These are phyloP conservation scores for Aspergillus homomorphus DNA, from an alignment of 495 filamentous ascomycete genomes.

Conservation along the genomic window DNA sequence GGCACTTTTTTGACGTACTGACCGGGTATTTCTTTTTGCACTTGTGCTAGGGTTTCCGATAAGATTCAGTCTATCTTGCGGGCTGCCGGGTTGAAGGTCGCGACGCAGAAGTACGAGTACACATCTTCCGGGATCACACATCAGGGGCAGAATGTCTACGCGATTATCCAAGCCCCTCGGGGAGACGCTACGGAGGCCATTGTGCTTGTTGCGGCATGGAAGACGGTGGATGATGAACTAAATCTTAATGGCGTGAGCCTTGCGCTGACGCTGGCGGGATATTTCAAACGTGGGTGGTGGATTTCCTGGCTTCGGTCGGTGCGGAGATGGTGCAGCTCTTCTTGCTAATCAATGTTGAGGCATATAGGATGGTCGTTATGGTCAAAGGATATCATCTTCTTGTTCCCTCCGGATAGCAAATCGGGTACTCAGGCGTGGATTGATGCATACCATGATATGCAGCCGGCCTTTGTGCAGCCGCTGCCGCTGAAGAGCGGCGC, in stretches of 20 bases:
- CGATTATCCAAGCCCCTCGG: conserved; percentile 88
- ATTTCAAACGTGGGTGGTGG: conserved; percentile 71
- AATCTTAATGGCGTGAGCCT: conserved; percentile 87
- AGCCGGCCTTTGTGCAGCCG: conserved; percentile 65
- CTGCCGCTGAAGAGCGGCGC: conserved; percentile 88
- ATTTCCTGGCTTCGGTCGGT: neutral
- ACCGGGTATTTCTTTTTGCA: neutral
- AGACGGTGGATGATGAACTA: conserved; percentile 71
- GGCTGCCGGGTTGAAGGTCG: conserved; percentile 77
- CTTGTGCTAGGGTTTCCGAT: conserved; percentile 60
- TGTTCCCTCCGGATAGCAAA: conserved; percentile 83
- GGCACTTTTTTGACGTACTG: neutral
- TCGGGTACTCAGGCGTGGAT: conserved; percentile 95
- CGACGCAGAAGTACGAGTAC: conserved; percentile 80
- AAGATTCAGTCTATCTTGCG: conserved; percentile 71
- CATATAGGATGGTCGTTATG: conserved; percentile 83
- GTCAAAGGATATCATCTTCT: conserved; percentile 97
- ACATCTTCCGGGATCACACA: conserved; percentile 67
- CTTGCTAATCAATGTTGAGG: conserved; percentile 4
- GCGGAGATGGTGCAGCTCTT: conserved; percentile 11
- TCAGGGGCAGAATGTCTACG: conserved; percentile 87
- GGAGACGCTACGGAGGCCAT: conserved; percentile 98
- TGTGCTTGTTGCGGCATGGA: conserved; percentile 86
- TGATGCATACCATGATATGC: conserved; percentile 91
- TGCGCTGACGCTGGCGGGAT: conserved; percentile 79